These are phyloP conservation scores for Paramecium bursaria DNA, from an alignment of 73 alveolate genomes.

Conservation along the genomic window DNA sequence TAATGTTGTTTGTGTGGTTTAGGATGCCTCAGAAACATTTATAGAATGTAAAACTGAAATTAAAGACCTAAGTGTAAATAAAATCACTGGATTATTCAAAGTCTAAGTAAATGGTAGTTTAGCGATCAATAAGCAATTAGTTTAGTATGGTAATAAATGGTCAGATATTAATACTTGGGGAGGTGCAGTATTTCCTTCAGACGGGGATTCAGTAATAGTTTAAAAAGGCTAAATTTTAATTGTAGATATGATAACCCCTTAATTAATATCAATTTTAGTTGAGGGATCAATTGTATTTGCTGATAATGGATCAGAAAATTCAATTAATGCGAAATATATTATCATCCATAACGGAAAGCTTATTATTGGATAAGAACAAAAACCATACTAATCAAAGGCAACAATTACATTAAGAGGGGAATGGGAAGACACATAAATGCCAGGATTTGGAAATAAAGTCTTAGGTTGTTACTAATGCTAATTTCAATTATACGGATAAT, in stretches of 20 bases:
- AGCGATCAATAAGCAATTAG: conserved; percentile 63
- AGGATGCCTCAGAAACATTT: neutral
- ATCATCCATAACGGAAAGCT: conserved; percentile 74
- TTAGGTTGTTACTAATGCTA: conserved; percentile 75
- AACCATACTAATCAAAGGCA: conserved; percentile 72
- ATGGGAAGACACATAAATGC: conserved; percentile 71
- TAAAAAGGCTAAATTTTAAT: conserved; percentile 72
- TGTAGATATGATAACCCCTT: conserved; percentile 74
- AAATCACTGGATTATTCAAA: neutral
- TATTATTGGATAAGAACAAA: conserved; percentile 81
- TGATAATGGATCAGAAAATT: conserved; percentile 68
- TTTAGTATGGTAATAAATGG: conserved; percentile 72
- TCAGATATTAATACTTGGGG: conserved; percentile 80
- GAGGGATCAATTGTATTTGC: conserved; percentile 81
- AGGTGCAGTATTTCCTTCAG: conserved; percentile 75
- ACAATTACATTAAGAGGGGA: conserved; percentile 80
- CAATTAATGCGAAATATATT: conserved; percentile 79
- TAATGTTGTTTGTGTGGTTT: conserved; percentile 69
- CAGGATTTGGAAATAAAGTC: conserved; percentile 82
- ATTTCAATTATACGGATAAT: conserved; percentile 81
- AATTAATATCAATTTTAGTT: conserved; percentile 70
- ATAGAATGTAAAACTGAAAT: conserved; percentile 70
- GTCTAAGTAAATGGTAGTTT: conserved; percentile 58
- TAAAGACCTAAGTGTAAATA: conserved; percentile 44
- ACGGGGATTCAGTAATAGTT: conserved; percentile 72